Conservation (phyloP, 345 rosid species). For the Syzygium aromaticum region DNA sequence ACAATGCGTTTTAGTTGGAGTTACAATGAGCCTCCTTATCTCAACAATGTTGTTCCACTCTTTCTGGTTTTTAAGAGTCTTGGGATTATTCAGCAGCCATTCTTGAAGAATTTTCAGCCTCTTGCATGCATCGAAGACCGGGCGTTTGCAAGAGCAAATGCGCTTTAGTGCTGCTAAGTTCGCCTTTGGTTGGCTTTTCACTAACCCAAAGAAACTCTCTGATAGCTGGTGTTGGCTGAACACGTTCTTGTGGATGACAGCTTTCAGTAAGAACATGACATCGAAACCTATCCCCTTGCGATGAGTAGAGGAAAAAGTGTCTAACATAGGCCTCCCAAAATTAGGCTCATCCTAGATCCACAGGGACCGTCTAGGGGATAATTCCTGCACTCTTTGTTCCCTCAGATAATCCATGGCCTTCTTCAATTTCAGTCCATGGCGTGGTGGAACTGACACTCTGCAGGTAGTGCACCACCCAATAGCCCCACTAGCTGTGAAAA, state of each 20-base stretch:
- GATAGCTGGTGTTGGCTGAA: slow-evolving; percentile 63
- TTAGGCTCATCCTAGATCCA: slow-evolving; percentile 46
- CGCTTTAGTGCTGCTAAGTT: slow-evolving; percentile 66
- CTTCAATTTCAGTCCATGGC: slow-evolving; percentile 47
- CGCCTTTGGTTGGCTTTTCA: slow-evolving; percentile 48
- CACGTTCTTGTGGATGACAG: slow-evolving; percentile 59
- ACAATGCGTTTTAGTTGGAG: slow-evolving; percentile 84
- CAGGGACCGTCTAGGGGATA: slow-evolving; percentile 23
- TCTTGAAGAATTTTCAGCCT: slow-evolving; percentile 52
- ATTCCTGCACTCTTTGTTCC: slow-evolving; percentile 44
- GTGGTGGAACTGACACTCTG: slow-evolving; percentile 50
- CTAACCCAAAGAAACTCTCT: slow-evolving; percentile 46
- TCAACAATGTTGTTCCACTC: slow-evolving; percentile 46
- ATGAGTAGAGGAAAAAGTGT: slow-evolving; percentile 53
- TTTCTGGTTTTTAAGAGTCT: slow-evolving; percentile 27
- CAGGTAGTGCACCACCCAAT: slow-evolving; percentile 62
- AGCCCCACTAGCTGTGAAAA: slow-evolving; percentile 67
- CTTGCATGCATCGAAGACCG: slow-evolving; percentile 53
- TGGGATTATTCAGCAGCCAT: slow-evolving; percentile 59
- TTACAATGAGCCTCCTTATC: slow-evolving; percentile 65
- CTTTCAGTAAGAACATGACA: slow-evolving; percentile 61
- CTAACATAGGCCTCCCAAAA: slow-evolving; percentile 43
- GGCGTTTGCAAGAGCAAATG: slow-evolving; percentile 48
- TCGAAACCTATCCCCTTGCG: slow-evolving; percentile 50
- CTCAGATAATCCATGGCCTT: slow-evolving; percentile 41